Evolutionary conservation across 1,139 yeast species (phyloP), one percentile per base, ranked within the genome.

Genomic region (Blastobotrys ciferrii): DNA sequence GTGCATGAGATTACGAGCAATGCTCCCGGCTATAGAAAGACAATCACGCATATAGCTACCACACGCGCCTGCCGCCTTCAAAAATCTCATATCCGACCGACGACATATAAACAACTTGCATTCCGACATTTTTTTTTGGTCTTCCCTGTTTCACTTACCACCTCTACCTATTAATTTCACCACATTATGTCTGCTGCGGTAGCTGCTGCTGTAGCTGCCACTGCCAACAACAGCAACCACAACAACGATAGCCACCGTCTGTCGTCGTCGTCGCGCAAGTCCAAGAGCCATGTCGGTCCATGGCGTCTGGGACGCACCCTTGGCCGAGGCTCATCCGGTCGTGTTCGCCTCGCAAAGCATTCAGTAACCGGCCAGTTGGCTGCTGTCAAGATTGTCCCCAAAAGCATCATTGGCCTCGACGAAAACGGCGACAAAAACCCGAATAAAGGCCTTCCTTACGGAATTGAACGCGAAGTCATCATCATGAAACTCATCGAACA

Each of bases 381-480:
- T 0, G 99, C 99, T 0, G 96, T 94, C 49, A 92, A 92, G 67
- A 89, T 94, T 55, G 96, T 92, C 12, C 96, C 98, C 36, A 92
- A 92, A 64, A 78, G 89, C 42, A 74, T 81, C 55, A 78, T 87
- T 53, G 80, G 46, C 6, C 38, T 51, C 36, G 63, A 62, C 36
- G 57, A 41, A 11, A 37, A 38, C 13, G 45, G 45, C 32, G 63
- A 62, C 38, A 57, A 66, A 36, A 66, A 67, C 35, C 72, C 71
- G 25, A 66, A 73, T 41, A 77, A 78, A 48, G 77, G 84, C 9
- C 74, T 87, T 51, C 95, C 95, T 9, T 88, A 91, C 61, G 98
- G 98, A 18, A 91, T 94, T 47, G 98, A 94, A 69, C 77, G 98
- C 54, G 99, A 92, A 66, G 95, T 92, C 58, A 89, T 92, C 61